phyloP scores from a whole-genome alignment of 2,329 filamentous ascomycete species.

The Fusarium sp. region DNA sequence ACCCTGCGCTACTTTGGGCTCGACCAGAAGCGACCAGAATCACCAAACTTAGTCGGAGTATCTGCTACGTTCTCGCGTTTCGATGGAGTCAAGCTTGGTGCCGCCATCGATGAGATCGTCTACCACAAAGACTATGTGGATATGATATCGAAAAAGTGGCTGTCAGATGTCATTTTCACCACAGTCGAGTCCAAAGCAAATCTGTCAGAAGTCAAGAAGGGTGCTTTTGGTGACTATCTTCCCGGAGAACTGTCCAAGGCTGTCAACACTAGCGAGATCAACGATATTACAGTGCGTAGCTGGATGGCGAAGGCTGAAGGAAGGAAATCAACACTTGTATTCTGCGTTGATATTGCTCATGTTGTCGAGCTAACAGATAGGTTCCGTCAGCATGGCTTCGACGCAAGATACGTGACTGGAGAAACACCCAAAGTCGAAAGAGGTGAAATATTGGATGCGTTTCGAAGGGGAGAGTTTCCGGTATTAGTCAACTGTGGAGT shows the following conservation, averaged over 20 bases:
- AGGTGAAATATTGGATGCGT: constrained; percentile 77
- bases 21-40: constrained; percentile 56
- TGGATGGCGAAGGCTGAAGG: constrained; percentile 83
- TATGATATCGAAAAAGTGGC: constrained; percentile 88
- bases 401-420: constrained; percentile 89
- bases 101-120: constrained; percentile 93
- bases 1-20: constrained; percentile 84
- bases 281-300: constrained; percentile 85
- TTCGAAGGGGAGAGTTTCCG: constrained; percentile 81
- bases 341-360: constrained; percentile 92
- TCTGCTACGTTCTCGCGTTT: constrained; percentile 84
- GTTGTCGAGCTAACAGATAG: constrained; percentile 78
- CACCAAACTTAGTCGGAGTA: constrained; percentile 84
- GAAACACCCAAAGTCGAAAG: constrained; percentile 79
- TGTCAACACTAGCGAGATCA: constrained; percentile 85
- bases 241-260: constrained; percentile 79
- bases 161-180: constrained; percentile 92
- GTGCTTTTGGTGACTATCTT: constrained; percentile 79
- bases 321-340: constrained; percentile 88
- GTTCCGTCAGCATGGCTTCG: constrained; percentile 82
- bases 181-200: constrained; percentile 88
- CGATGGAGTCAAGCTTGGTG: constrained; percentile 84
- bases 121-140: constrained; percentile 83
- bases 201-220: constrained; percentile 75
- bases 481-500: constrained; percentile 95